Base-by-base conservation (phyloP, 345 rosid species). In the Mallotus nudiflorus region DNA sequence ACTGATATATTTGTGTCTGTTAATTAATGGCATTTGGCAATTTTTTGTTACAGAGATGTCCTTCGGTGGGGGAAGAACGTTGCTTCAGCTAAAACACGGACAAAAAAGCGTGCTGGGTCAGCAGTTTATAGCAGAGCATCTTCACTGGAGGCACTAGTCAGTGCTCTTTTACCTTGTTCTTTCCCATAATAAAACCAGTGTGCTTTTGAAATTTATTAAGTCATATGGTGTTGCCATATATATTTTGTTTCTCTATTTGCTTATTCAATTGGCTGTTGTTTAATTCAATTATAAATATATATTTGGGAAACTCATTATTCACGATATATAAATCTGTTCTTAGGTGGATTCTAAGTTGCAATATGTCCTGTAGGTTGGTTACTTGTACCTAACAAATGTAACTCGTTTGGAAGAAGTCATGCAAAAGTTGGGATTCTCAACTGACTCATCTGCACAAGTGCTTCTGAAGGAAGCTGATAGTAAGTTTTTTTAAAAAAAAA, bases 341-440 rank as follows among this genome's bases (percentile, higher is more conserved):
- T 67, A 9, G 19, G 20, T 66, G 62, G n/a, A n/a, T 48, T 58
- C 58, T 72, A 44, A 70, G 39, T 22, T 46, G 18, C n/a, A 49
- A 42, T 46, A 15, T 45, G 35, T 72, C 35, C 62, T 55, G 65
- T 73, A 94, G 97, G 80, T 90, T 78, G 98, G 98, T 40, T 86
- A 85, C 81, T 78, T 94, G 59, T 94, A 91, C 84, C 75, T 94
- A 69, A 78, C 93, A 62, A 81, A 90, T 57, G 83, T 68, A 33
- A 83, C 84, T 33, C 89, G 96, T 67, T 70, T 94, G 77, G 96
- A 91, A 71, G 91, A 91, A 73, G 74, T 91, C 54, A 94, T 94
- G 98, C 65, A 48, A 55, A 88, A 82, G 82, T 74, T 94, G 61
- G 98, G 98, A 81, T 91, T 94, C 73, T 82, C 91, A 11, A 76